A percentile compares a stretch with the other conserved stretches of the same genome.
Evolutionary conservation across 495 filamentous ascomycete genomes (phyloP).

Genomic region (Aspergillus asperescens): DNA sequence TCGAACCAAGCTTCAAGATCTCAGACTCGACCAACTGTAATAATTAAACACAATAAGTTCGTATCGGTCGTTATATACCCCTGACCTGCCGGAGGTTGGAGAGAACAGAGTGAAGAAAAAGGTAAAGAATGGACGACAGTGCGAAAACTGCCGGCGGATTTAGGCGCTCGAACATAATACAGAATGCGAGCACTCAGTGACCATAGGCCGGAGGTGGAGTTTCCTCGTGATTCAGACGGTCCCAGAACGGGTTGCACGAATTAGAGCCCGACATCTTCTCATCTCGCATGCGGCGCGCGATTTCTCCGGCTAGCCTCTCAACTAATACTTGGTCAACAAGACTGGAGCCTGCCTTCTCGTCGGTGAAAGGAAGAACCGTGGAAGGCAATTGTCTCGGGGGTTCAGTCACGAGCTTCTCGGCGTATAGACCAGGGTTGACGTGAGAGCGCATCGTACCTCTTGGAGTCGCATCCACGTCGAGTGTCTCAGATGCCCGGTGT

Average conservation of each 20-base stretch:
- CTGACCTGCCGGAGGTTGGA: slow-evolving; percentile 25
- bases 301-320: slow-evolving; percentile 85
- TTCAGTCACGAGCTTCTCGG: slow-evolving; percentile 33
- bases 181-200: slow-evolving; percentile 25
- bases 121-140: slow-evolving; percentile 3
- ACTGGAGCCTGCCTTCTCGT: slow-evolving; percentile 37
- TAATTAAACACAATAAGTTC: slow-evolving; percentile 21
- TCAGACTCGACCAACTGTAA: slow-evolving; percentile 14
- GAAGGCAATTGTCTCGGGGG: slow-evolving; percentile 31
- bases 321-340: slow-evolving; percentile 83
- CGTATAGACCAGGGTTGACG: slow-evolving; percentile 7
- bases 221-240: slow-evolving; percentile 35
- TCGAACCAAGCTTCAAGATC: slow-evolving; percentile 10
- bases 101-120: slow-evolving; percentile 10
- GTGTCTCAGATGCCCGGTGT: slow-evolving; percentile 17
- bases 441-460: slow-evolving; percentile 26
- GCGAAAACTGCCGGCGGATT: background rate
- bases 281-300: slow-evolving; percentile 77
- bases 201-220: slow-evolving; percentile 44
- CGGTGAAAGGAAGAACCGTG: slow-evolving; percentile 33
- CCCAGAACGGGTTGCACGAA: slow-evolving; percentile 38
- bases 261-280: slow-evolving; percentile 46
- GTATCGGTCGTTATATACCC: slow-evolving; percentile 33
- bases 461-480: slow-evolving; percentile 38
- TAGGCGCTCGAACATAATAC: slow-evolving; percentile 4